These are phyloP conservation scores for Diaporthe vexans DNA, from an alignment of 2,329 filamentous ascomycete genomes.

Conservation along the genomic window DNA sequence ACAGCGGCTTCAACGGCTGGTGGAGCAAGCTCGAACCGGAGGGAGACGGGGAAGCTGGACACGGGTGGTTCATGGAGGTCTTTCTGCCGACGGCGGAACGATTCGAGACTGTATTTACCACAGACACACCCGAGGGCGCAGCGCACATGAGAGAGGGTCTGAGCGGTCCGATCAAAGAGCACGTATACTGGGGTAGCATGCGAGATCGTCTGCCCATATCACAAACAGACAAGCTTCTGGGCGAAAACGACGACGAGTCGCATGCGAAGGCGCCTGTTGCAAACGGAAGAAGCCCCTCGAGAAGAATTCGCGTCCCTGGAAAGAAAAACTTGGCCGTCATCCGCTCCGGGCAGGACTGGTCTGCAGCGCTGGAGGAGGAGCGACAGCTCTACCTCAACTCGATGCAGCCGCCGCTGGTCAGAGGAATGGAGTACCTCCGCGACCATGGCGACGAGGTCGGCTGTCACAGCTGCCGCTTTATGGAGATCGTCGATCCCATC, in stretches of 20 bases:
- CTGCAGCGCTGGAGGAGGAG: conserved; percentile 55
- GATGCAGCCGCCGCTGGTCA: conserved; percentile 59
- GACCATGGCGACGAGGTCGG: conserved; percentile 58
- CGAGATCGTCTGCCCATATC: conserved; percentile 56
- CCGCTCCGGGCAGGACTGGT: conserved; percentile 62
- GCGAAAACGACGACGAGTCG: conserved; percentile 40
- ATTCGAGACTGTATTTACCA: conserved; percentile 59
- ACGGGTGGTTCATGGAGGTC: conserved; percentile 60
- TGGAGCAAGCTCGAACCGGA: conserved; percentile 51
- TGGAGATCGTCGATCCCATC: conserved; percentile 55
- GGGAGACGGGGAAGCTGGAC: conserved; percentile 17
- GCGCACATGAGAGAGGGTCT: conserved; percentile 56
- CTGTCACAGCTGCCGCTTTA: conserved; percentile 59
- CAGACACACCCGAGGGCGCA: conserved; percentile 54
- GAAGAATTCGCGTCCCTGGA: conserved; percentile 51
- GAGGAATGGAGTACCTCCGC: conserved; percentile 60
- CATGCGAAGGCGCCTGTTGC: background rate
- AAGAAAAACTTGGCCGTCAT: conserved; percentile 59
- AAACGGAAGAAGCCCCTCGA: background rate
- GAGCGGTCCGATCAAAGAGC: conserved; percentile 56
- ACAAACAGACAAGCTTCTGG: conserved; percentile 54
- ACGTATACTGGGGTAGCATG: conserved; percentile 63
- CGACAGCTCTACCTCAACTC: conserved; percentile 58
- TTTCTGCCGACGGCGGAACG: conserved; percentile 57
- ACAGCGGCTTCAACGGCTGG: conserved; percentile 55